phyloP scores from a whole-genome alignment of 2,329 filamentous ascomycete genomes.

The Dendryphion nanum region DNA sequence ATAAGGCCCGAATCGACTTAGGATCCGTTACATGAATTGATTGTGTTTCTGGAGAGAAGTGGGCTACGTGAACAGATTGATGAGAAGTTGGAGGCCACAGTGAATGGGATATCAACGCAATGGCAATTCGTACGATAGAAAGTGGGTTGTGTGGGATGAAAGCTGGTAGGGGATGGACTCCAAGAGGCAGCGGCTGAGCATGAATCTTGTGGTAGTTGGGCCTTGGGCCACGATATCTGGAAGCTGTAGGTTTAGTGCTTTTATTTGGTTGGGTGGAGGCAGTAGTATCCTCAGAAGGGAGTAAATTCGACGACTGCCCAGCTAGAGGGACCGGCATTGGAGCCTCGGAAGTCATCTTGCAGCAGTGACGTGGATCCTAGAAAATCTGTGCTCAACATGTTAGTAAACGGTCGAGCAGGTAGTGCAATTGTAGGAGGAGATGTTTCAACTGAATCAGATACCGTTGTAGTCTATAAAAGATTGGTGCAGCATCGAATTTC shows the following conservation, averaged over 20 bases:
- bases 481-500: slow-evolving; percentile 30
- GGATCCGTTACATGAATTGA: slow-evolving; percentile 82
- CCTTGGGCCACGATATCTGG: too few species aligned
- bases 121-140: slow-evolving; percentile 77
- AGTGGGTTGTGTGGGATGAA: slow-evolving; percentile 92
- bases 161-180: slow-evolving; percentile 77
- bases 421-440: not conserved
- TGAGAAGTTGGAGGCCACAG: slow-evolving; percentile 65
- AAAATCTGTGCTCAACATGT: too few species aligned
- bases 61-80: slow-evolving; percentile 65
- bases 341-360: too few species aligned
- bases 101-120: slow-evolving; percentile 73
- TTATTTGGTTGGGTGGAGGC: too few species aligned
- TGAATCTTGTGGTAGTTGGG: slow-evolving; percentile 74
- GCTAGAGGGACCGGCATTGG: too few species aligned
- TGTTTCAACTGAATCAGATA: slow-evolving; percentile 40
- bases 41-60: slow-evolving; percentile 77
- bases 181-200: slow-evolving; percentile 74
- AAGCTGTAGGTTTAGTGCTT: too few species aligned
- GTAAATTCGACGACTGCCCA: too few species aligned
- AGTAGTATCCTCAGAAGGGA: too few species aligned
- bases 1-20: slow-evolving; percentile 73
- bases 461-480: slow-evolving; percentile 39
- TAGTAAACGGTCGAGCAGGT: too few species aligned
- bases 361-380: too few species aligned